phyloP scores from a whole-genome alignment of 2,329 filamentous ascomycete species.

The Beauveria sp. region DNA sequence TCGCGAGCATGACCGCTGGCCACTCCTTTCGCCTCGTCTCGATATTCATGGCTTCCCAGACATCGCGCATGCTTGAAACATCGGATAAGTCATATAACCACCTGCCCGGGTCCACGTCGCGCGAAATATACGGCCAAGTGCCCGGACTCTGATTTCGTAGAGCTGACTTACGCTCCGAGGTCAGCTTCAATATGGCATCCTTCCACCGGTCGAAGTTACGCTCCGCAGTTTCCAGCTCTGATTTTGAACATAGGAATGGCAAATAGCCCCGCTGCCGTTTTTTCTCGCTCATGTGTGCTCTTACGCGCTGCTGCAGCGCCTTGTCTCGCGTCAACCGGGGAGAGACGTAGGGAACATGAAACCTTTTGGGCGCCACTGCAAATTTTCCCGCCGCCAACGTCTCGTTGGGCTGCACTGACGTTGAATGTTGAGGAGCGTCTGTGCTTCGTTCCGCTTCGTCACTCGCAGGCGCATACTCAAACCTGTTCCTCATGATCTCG shows the following conservation, averaged over 20 bases:
- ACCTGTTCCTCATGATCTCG: background rate
- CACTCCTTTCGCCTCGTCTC: conserved; percentile 21
- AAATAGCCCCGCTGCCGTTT: background rate
- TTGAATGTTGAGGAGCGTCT: too few species aligned
- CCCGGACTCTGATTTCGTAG: conserved; percentile 11
- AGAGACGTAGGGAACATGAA: background rate
- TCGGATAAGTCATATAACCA: conserved; percentile 23
- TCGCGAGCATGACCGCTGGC: conserved; percentile 28
- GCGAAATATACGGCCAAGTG: too few species aligned
- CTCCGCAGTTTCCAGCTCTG: background rate
- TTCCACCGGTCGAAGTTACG: background rate
- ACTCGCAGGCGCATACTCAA: background rate
- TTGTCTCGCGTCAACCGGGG: background rate
- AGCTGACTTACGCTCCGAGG: too few species aligned
- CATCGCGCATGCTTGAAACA: conserved; percentile 23
- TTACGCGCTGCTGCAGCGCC: background rate
- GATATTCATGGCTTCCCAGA: conserved; percentile 24
- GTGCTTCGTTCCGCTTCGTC: background rate
- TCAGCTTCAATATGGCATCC: background rate
- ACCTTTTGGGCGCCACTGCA: background rate
- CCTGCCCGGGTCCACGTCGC: conserved; percentile 15
- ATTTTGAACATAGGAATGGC: background rate
- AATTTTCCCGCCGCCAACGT: too few species aligned
- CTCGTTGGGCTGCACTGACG: background rate
- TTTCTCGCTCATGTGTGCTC: background rate